These are phyloP conservation scores for Xylariaceae sp. DNA, from an alignment of 2,329 filamentous ascomycete species.

Conservation along the genomic window DNA sequence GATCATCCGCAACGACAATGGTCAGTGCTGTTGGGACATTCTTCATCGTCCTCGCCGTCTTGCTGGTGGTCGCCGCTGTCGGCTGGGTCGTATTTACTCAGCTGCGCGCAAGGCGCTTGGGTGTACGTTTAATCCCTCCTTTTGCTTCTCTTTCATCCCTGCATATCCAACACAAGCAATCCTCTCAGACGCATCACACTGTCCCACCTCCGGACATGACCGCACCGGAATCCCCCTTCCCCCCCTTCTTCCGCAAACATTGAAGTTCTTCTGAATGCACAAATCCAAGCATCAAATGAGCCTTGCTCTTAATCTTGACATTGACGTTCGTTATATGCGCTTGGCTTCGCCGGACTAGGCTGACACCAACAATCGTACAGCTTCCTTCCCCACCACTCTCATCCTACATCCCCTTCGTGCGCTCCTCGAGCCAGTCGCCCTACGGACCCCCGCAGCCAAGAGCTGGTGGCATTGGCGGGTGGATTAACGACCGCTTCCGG, in stretches of 20 bases:
- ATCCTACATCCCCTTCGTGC: constrained; percentile 75
- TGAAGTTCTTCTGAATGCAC: no score
- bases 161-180: no score
- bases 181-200: no score
- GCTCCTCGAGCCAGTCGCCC: constrained; percentile 47
- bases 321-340: neutral
- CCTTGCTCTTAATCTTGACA: neutral
- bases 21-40: constrained; percentile 69
- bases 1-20: constrained; percentile 31
- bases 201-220: constrained; percentile 8
- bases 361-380: constrained; percentile 42
- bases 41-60: constrained; percentile 73
- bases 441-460: constrained; percentile 61
- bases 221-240: neutral
- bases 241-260: neutral
- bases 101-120: constrained; percentile 73
- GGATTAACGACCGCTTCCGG: constrained; percentile 70
- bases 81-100: constrained; percentile 76
- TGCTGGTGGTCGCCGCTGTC: constrained; percentile 60
- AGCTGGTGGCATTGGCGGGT: constrained; percentile 70
- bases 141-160: constrained; percentile 12
- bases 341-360: constrained; percentile 10
- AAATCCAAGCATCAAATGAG: neutral
- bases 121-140: constrained; percentile 52
- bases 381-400: constrained; percentile 72